phyloP scores from a whole-genome alignment of 2,329 filamentous ascomycete species.

The Penicillium sp. region DNA sequence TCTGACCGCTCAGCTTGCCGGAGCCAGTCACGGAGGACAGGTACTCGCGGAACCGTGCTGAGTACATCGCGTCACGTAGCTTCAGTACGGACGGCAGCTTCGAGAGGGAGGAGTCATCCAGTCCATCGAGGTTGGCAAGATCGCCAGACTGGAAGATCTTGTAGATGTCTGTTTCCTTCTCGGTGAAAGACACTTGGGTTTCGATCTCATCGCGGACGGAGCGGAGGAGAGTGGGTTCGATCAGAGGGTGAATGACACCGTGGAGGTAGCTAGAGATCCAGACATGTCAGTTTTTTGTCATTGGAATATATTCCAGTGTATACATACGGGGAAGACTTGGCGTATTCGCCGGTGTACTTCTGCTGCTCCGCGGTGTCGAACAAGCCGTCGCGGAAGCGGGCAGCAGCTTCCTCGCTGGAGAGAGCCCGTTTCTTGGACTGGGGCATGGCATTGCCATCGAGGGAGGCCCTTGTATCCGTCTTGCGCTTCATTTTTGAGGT shows the following conservation, averaged over 20 bases:
- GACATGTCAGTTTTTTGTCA: conserved; percentile 2
- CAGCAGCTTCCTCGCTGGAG: conserved; percentile 37
- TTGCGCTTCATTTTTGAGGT: conserved; percentile 46
- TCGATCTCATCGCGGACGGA: conserved; percentile 85
- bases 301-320: not conserved
- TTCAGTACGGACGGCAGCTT: conserved; percentile 85
- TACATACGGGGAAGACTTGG: conserved; percentile 44
- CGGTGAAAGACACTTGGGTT: conserved; percentile 88
- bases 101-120: conserved; percentile 79
- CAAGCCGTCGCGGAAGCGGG: conserved; percentile 45
- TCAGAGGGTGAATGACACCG: conserved; percentile 77
- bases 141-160: conserved; percentile 99
- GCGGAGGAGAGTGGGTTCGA: conserved; percentile 78
- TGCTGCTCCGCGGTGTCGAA: conserved; percentile 42
- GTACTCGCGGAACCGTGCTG: conserved; percentile 81
- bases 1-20: conserved; percentile 82
- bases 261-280: conserved; percentile 69
- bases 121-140: conserved; percentile 90
- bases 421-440: conserved; percentile 41
- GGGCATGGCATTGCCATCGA: conserved; percentile 32
- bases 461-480: conserved; percentile 32
- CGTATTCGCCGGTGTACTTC: conserved; percentile 45
- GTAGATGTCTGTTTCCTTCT: conserved; percentile 99
- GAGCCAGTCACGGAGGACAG: conserved; percentile 81
- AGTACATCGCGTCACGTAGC: conserved; percentile 94